Percentiles rank a stretch among this genome's conserved stretches.
Conservation (phyloP, 352 stramenopile species). For the Thraustotheca clavata region DNA sequence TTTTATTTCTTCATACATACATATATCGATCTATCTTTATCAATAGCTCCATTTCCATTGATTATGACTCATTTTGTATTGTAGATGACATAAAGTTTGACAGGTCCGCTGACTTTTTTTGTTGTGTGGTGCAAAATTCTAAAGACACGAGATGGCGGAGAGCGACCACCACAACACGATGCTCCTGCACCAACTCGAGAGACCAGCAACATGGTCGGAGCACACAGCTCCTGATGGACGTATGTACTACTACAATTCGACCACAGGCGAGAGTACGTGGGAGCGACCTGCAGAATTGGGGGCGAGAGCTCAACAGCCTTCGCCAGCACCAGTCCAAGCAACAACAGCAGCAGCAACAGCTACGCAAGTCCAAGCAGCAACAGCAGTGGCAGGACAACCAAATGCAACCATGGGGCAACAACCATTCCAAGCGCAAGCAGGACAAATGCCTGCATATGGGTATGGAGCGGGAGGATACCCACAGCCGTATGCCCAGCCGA, state of each 20-base stretch:
- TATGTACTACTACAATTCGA: constrained; percentile 90
- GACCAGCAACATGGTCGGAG: constrained; percentile 66
- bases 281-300: constrained; percentile 48
- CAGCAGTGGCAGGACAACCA: constrained; percentile 4
- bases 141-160: constrained; percentile 11
- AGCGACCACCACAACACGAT: neutral
- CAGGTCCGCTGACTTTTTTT: constrained; percentile 22
- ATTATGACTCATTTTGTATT: too few relatives aligned
- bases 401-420: constrained; percentile 4
- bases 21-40: too few relatives aligned
- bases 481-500: constrained; percentile 66
- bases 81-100: constrained; percentile 15
- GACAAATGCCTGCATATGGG: constrained; percentile 13
- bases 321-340: neutral
- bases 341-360: constrained; percentile 17
- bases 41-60: too few relatives aligned
- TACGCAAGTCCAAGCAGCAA: constrained; percentile 12
- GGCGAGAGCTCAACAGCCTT: neutral
- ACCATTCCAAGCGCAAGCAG: neutral
- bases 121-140: constrained; percentile 1
- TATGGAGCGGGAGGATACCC: constrained; percentile 54
- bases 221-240: constrained; percentile 85
- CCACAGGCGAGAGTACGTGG: constrained; percentile 85
- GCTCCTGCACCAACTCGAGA: neutral
- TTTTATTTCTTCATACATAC: too few relatives aligned